Base-by-base conservation (phyloP, 2,329 filamentous ascomycete species). In the Sporothrix protearum region DNA sequence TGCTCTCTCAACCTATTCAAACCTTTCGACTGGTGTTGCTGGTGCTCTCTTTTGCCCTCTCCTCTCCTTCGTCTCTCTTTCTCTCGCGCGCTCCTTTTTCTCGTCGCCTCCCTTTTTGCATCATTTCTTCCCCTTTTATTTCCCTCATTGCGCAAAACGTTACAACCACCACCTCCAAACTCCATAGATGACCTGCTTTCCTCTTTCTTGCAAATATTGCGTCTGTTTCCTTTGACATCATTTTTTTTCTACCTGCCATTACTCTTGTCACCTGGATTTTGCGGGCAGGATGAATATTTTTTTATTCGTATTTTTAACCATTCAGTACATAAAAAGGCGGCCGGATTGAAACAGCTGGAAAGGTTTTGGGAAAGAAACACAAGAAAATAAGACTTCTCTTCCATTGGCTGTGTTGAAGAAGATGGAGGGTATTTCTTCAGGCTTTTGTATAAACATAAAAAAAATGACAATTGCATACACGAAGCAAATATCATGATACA, bases 251-350 rank as follows among this genome's bases (percentile, higher is more conserved):
- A 53, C 36, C 22, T 64, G 4, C 2, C n/a, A 16, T 45, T 45
- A 42, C 25, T 16, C 28, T 45, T 45, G 45, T 63, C 36, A n/a
- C 42, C 4, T 7, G 59, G 59, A 36, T 28, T 45, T 45, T 45
- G 39, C 59, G 19, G 36, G 59, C 36, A 64, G n/a, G 59, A 8
- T 19, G 36, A 36, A 28, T 19, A 45, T 45, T 64, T 12, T 47
- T 16, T 47, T 14, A 25, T 9, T 3, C 16, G 42, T 47, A 47
- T 47, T 22, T 33, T 64, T 64, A n/a, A n/a, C n/a, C n/a, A 16
- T 42, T 64, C 22, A 42, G n/a, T 64, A 25, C 36, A 59, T n/a
- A 64, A 64, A 64, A 64, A 45, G 59, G 59, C 59, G 59, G 59
- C 59, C 57, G 10, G 59, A 25, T 19, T 45, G 25, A 39, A 45